Evolutionary conservation across 78 protist genomes (phyloP).

Genomic region (Monocercomonoides exilis): DNA sequence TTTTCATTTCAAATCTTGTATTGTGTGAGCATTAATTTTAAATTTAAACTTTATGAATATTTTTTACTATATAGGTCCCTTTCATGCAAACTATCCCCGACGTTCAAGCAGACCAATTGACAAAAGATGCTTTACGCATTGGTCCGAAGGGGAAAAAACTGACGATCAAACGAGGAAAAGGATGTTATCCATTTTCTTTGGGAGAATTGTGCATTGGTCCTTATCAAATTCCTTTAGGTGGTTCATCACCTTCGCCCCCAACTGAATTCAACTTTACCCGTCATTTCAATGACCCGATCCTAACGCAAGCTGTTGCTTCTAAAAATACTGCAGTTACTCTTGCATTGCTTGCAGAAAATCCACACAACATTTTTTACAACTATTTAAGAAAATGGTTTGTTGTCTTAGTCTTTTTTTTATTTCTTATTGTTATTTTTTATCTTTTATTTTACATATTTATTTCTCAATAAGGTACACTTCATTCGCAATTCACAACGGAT

Average conservation of each 20-base stretch:
- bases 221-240: not conserved
- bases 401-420: too few species aligned
- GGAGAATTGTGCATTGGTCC: not conserved
- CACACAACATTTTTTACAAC: not conserved
- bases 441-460: not conserved
- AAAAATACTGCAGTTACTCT: not conserved
- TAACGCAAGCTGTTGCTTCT: not conserved
- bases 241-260: not conserved
- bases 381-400: not conserved
- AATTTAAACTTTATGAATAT: too few species aligned
- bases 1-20: too few species aligned
- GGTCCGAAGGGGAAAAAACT: too few species aligned
- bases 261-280: not conserved
- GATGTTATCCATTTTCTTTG: too few species aligned
- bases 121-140: too few species aligned
- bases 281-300: not conserved
- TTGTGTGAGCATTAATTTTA: too few species aligned
- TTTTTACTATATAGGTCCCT: too few species aligned
- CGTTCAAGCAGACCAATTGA: too few species aligned
- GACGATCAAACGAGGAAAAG: too few species aligned
- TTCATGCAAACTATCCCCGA: too few species aligned
- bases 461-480: not conserved
- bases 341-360: not conserved
- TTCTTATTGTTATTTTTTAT: too few species aligned
- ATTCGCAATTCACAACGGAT: not conserved